Evolutionary conservation across 129 eudicot genomes (phyloP), one percentile per base, ranked within the genome.

Genomic region (Gnaphalium uliginosum): DNA sequence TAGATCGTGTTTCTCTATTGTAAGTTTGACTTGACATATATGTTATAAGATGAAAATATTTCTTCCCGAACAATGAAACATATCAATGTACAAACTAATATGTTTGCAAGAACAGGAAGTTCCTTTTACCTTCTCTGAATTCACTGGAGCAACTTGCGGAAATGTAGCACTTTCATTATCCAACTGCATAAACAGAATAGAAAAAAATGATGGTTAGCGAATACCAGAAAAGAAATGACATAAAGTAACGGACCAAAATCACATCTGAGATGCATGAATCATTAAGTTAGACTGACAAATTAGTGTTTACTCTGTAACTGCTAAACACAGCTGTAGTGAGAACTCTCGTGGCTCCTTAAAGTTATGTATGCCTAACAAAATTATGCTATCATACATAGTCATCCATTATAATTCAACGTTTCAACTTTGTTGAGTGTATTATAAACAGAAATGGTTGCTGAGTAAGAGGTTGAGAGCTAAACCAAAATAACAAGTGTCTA

Each of bases 161-260:
- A 87, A 76, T 66, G 75, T 71, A 73, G 81, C 54, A 25, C 79
- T 88, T 53, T 33, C 76, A 24, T 78, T 62, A 71, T 83, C 96
- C 84, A 87, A 56, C 96, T 89, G 87, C 90, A 83, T 27, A 78
- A 71, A 43, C 23, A 53, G 66, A 35, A 76, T 2, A 22, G 35
- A 29, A 32, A 21, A 10, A 48, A 75, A 51, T 41, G 8, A 51
- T 41, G 53, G n/a, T 30, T 64, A 75, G 62, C 25, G 32, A 6
- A 64, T 51, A 30, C 72, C 65, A 76, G 33, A 56, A 24, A 77
- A 43, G 70, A 41, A 61, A 61, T 29, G 33, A 9, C 35, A 50
- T 26, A 57, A 21, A 67, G 19, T 67, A 67, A 64, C 18, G 23
- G 29, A 50, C 13, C 57, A 22, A 68, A 9, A 10, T 41, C 30